phyloP scores from a whole-genome alignment of 2,329 filamentous ascomycete species.

The Ceratocystis albifundus region DNA sequence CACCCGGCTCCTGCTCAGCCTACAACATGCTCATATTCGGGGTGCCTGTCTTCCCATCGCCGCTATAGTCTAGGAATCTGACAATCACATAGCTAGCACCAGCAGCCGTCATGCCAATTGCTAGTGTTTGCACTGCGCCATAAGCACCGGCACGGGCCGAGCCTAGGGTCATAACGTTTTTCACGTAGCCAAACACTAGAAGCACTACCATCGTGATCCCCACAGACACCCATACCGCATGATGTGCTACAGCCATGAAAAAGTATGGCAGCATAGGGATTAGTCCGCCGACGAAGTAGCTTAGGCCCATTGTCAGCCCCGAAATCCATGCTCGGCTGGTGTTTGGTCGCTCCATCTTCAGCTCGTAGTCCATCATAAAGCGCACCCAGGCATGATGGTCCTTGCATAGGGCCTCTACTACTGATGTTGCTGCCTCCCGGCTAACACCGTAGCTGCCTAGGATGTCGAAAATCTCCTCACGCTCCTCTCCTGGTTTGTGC shows the following conservation, averaged over 20 bases:
- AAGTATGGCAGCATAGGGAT: conserved; percentile 64
- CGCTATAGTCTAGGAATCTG: conserved; percentile 38
- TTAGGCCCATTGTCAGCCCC: conserved; percentile 53
- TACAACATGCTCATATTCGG: background rate
- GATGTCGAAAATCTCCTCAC: conserved; percentile 40
- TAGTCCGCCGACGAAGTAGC: conserved; percentile 59
- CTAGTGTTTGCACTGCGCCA: conserved; percentile 52
- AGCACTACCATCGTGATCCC: conserved; percentile 49
- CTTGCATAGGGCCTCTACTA: conserved; percentile 41
- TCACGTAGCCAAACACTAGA: conserved; percentile 53
- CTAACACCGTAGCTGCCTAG: conserved; percentile 41
- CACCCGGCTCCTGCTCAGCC: background rate
- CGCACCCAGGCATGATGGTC: conserved; percentile 40
- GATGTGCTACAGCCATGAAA: conserved; percentile 36
- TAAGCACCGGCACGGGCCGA: conserved; percentile 38
- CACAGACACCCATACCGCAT: conserved; percentile 49
- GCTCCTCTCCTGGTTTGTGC: conserved; percentile 36
- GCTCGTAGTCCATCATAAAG: conserved; percentile 51
- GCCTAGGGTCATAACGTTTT: conserved; percentile 43
- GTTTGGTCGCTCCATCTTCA: conserved; percentile 37
- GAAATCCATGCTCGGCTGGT: conserved; percentile 41
- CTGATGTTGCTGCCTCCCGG: conserved; percentile 32
- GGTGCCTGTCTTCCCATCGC: background rate
- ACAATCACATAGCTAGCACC: conserved; percentile 55
- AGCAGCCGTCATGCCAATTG: conserved; percentile 54